phyloP scores from a whole-genome alignment of 2,329 filamentous ascomycete genomes.

The Colletotrichum melonis region DNA sequence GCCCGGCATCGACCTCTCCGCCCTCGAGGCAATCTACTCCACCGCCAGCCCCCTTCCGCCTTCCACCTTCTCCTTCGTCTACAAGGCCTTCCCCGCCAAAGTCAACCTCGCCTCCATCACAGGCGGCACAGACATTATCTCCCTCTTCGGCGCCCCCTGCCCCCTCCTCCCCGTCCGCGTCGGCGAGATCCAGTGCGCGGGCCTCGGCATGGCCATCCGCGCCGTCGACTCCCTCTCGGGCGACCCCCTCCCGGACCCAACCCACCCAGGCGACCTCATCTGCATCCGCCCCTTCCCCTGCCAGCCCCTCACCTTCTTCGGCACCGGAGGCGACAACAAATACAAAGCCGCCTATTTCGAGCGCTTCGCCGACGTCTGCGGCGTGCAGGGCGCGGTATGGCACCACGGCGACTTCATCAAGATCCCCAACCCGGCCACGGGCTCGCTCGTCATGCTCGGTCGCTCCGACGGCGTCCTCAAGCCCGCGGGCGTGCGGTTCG shows the following conservation, averaged over 20 bases:
- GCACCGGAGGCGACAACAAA: conserved; percentile 75
- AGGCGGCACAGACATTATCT: conserved; percentile 96
- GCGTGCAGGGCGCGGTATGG: conserved; percentile 70
- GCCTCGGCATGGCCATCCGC: conserved; percentile 81
- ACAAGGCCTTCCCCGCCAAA: conserved; percentile 81
- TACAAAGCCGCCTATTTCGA: conserved; percentile 91
- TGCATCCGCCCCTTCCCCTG: conserved; percentile 89
- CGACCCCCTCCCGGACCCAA: conserved; percentile 61
- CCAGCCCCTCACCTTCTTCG: conserved; percentile 92
- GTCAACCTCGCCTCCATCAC: conserved; percentile 94
- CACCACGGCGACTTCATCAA: conserved; percentile 94
- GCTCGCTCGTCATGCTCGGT: conserved; percentile 90
- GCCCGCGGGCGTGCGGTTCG: conserved; percentile 90
- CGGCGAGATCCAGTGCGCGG: conserved; percentile 82
- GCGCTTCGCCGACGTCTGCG: conserved; percentile 69
- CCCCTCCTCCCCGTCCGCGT: conserved; percentile 77
- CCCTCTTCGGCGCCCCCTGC: conserved; percentile 89
- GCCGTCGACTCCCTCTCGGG: conserved; percentile 70
- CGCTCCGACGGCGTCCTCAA: conserved; percentile 94
- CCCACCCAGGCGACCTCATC: conserved; percentile 86
- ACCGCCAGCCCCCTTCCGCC: conserved; percentile 93
- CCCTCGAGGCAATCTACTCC: conserved; percentile 88
- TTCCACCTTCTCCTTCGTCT: conserved; percentile 92
- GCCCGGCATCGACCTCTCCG: conserved; percentile 66
- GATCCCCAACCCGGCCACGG: conserved; percentile 73